These are phyloP conservation scores for Tylopilus sp. DNA, from an alignment of 1,284 basidiomycete species.

Conservation along the genomic window DNA sequence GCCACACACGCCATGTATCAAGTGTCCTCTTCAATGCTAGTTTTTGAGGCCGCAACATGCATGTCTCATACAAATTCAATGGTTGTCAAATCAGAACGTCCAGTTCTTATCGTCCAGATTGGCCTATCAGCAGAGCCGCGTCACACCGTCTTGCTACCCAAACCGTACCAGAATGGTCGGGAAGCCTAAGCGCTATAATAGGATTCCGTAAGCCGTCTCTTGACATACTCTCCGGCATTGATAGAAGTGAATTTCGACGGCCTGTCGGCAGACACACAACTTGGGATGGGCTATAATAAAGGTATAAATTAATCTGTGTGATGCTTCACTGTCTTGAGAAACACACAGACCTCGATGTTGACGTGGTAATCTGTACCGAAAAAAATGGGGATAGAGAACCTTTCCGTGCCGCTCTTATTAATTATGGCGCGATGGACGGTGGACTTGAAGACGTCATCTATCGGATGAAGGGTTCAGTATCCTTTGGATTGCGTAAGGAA, in stretches of 20 bases:
- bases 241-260: conserved; percentile 72
- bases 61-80: too few relatives aligned
- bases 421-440: conserved; percentile 88
- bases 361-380: conserved; percentile 86
- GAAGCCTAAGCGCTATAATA: conserved; percentile 49
- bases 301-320: background rate
- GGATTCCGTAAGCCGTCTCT: conserved; percentile 62
- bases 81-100: too few relatives aligned
- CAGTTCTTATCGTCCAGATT: too few relatives aligned
- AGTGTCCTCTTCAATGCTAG: too few relatives aligned
- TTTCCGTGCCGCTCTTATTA: conserved; percentile 74
- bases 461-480: background rate
- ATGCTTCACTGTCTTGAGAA: background rate
- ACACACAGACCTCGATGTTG: conserved; percentile 66
- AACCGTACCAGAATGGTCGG: background rate
- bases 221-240: conserved; percentile 75
- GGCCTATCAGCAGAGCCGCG: too few relatives aligned
- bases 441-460: conserved; percentile 90
- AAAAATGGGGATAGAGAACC: conserved; percentile 88
- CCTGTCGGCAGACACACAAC: conserved; percentile 70
- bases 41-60: too few relatives aligned
- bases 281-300: conserved; percentile 66
- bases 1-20: too few relatives aligned
- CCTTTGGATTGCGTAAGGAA: background rate
- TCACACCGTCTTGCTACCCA: too few relatives aligned